phyloP scores from a whole-genome alignment of 139 green algal species.

The Nannochloris sp. region DNA sequence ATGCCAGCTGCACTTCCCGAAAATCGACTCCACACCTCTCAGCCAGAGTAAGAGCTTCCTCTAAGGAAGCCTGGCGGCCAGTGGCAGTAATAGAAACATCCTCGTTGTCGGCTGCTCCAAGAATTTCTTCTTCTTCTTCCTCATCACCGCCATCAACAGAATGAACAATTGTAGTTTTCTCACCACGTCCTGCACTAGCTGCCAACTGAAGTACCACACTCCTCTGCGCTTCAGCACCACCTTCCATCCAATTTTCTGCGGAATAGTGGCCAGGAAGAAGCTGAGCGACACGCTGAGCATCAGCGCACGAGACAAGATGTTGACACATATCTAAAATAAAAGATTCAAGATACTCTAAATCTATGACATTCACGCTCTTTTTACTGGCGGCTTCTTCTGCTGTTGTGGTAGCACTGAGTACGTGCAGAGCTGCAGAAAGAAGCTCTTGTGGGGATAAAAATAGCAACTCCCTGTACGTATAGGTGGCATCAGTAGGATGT shows the following conservation, averaged over 20 bases:
- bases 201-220: conserved; percentile 13
- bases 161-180: background rate
- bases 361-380: background rate
- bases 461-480: too few species aligned
- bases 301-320: background rate
- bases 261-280: conserved; percentile 11
- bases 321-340: background rate
- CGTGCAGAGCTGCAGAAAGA: background rate
- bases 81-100: background rate
- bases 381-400: background rate
- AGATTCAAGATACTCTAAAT: background rate
- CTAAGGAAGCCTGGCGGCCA: background rate
- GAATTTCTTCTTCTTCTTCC: background rate
- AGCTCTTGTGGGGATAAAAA: background rate
- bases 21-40: background rate
- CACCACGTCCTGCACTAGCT: background rate
- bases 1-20: background rate
- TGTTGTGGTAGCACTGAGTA: background rate
- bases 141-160: background rate
- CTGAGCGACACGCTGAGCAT: conserved; percentile 10
- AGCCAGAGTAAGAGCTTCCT: background rate
- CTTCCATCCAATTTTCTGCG: background rate
- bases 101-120: background rate
- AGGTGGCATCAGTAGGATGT: too few species aligned
- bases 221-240: background rate